Evolutionary conservation across 2,329 filamentous ascomycete species (phyloP).

Genomic region (Arthrobotrys musiformis): DNA sequence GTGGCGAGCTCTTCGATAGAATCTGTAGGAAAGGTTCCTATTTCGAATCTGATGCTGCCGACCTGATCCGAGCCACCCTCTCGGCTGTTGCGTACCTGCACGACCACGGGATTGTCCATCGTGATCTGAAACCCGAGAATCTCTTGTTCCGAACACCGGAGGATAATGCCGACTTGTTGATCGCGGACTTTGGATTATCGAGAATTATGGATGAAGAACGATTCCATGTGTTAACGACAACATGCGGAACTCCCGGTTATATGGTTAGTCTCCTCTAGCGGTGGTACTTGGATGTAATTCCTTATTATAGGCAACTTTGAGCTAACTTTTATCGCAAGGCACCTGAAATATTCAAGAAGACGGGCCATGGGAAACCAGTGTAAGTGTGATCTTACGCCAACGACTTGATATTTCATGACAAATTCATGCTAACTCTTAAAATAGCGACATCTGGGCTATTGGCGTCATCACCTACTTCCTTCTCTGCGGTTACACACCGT

Average conservation of each 20-base stretch:
- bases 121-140: constrained; percentile 97
- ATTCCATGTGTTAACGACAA: constrained; percentile 96
- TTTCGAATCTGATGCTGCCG: constrained; percentile 95
- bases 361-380: constrained; percentile 96
- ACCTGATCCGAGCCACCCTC: constrained; percentile 91
- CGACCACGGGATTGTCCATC: constrained; percentile 97
- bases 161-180: constrained; percentile 95
- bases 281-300: not conserved
- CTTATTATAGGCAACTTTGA: no score
- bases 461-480: constrained; percentile 99
- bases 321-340: constrained; percentile 64
- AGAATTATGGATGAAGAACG: constrained; percentile 99
- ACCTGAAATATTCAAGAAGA: constrained; percentile 99
- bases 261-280: constrained; percentile 68
- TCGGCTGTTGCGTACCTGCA: constrained; percentile 98
- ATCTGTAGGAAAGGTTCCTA: constrained; percentile 99
- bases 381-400: constrained; percentile 62
- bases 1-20: constrained; percentile 96
- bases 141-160: constrained; percentile 95
- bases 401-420: not conserved
- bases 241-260: constrained; percentile 96
- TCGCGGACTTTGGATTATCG: constrained; percentile 94
- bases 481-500: constrained; percentile 96
- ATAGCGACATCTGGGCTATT: constrained; percentile 91
- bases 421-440: not conserved